Conservation (phyloP, 2,329 filamentous ascomycete species). For the Aschersonia sp. region DNA sequence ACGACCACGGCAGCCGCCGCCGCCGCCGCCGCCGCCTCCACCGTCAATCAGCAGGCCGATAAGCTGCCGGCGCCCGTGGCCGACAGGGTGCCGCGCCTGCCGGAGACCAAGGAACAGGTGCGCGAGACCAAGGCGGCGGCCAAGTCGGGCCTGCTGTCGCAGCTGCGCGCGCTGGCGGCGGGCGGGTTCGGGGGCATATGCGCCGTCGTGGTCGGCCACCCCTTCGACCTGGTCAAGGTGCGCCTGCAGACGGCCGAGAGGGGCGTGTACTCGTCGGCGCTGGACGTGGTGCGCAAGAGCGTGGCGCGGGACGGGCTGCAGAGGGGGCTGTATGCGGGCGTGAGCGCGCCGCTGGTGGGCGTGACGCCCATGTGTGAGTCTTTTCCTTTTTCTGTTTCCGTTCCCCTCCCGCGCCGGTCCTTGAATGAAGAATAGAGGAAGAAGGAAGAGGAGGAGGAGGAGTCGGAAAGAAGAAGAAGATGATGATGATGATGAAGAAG, state of each 20-base stretch:
- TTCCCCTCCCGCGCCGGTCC: not conserved
- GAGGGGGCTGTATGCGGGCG: slow-evolving; percentile 86
- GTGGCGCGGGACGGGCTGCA: slow-evolving; percentile 71
- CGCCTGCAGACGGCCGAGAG: slow-evolving; percentile 90
- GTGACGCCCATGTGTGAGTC: slow-evolving; percentile 97
- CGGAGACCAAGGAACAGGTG: slow-evolving; percentile 24
- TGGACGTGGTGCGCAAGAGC: slow-evolving; percentile 84
- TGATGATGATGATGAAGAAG: no score
- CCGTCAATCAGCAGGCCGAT: slow-evolving; percentile 8
- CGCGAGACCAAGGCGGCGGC: slow-evolving; percentile 22
- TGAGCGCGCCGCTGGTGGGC: slow-evolving; percentile 83
- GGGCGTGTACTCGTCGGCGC: slow-evolving; percentile 77
- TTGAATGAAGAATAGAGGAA: no score
- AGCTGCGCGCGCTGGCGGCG: slow-evolving; percentile 68
- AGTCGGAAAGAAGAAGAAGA: no score
- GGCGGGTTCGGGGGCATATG: slow-evolving; percentile 90
- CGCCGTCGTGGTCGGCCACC: slow-evolving; percentile 87
- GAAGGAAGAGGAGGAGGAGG: no score
- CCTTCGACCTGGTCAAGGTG: slow-evolving; percentile 96
- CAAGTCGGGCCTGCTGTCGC: slow-evolving; percentile 24
- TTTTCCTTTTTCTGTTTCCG: not conserved
- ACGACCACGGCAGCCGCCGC: not conserved
- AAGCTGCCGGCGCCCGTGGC: slow-evolving; percentile 17
- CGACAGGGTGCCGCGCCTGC: slow-evolving; percentile 28
- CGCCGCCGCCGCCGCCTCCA: slow-evolving; percentile 8